Evolutionary conservation across 2,329 filamentous ascomycete genomes (phyloP).

Genomic region (Pseudogymnoascus sp.): DNA sequence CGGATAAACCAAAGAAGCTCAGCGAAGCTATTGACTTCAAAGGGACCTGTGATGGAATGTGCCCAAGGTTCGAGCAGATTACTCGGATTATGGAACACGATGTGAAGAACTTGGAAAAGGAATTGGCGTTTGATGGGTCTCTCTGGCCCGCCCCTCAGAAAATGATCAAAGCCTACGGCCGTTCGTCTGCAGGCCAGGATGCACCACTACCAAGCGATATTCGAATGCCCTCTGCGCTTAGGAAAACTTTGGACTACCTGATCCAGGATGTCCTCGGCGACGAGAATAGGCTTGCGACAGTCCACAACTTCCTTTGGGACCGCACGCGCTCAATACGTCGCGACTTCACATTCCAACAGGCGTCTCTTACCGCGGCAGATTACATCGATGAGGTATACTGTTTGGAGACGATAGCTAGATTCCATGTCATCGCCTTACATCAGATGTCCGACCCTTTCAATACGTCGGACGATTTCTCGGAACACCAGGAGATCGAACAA

Average conservation of each 20-base stretch:
- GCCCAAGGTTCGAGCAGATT: slow-evolving; percentile 57
- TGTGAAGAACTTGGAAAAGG: slow-evolving; percentile 47
- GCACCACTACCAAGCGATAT: slow-evolving; percentile 61
- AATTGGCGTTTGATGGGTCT: slow-evolving; percentile 31
- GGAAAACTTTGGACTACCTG: slow-evolving; percentile 54
- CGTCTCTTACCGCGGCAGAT: slow-evolving; percentile 42
- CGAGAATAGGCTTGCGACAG: slow-evolving; percentile 44
- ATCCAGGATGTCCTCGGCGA: slow-evolving; percentile 48
- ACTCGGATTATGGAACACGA: slow-evolving; percentile 54
- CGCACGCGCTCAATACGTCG: slow-evolving; percentile 57
- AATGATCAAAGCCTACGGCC: slow-evolving; percentile 60
- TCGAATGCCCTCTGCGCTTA: slow-evolving; percentile 49
- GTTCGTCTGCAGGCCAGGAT: slow-evolving; percentile 60
- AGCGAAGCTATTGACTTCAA: slow-evolving; percentile 58
- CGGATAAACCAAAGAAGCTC: slow-evolving; percentile 51
- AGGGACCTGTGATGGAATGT: slow-evolving; percentile 62
- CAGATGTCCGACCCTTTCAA: slow-evolving; percentile 49
- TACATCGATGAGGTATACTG: slow-evolving; percentile 52
- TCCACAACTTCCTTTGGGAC: slow-evolving; percentile 61
- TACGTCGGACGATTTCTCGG: slow-evolving; percentile 51
- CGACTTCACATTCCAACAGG: slow-evolving; percentile 58
- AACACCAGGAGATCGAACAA: slow-evolving; percentile 60
- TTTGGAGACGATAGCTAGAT: slow-evolving; percentile 56
- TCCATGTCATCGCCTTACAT: slow-evolving; percentile 57
- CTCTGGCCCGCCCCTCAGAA: slow-evolving; percentile 40